Evolutionary conservation across 2,329 filamentous ascomycete species (phyloP).

Genomic region (Botryotinia calthae): DNA sequence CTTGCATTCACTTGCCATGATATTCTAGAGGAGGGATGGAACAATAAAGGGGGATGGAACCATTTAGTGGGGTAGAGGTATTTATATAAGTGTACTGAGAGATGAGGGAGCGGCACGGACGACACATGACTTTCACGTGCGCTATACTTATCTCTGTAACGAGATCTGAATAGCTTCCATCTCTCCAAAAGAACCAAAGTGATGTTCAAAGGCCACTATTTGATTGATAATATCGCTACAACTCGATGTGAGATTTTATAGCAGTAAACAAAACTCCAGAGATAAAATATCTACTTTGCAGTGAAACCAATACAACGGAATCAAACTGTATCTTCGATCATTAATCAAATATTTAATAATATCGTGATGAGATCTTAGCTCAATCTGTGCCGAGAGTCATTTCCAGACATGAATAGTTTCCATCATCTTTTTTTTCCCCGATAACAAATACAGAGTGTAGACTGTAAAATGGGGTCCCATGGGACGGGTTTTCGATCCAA

Average conservation of each 20-base stretch:
- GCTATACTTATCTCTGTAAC: accelerated
- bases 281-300: neutral
- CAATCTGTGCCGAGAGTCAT: no score
- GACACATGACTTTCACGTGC: neutral
- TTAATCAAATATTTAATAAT: neutral
- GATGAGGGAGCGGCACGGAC: neutral
- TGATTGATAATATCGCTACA: neutral
- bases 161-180: neutral
- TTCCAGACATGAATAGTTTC: no score
- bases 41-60: neutral
- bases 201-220: neutral
- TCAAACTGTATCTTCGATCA: neutral
- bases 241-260: neutral
- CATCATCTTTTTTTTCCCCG: no score
- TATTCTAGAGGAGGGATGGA: neutral
- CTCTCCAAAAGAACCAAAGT: neutral
- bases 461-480: no score
- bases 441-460: no score
- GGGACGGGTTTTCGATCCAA: no score
- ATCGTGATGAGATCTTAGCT: neutral
- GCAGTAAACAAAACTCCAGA: neutral
- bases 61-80: neutral
- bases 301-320: neutral
- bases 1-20: neutral
- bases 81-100: neutral